These are phyloP conservation scores for Azolla pinnata DNA, from an alignment of 75 land plant genomes.

Conservation along the genomic window DNA sequence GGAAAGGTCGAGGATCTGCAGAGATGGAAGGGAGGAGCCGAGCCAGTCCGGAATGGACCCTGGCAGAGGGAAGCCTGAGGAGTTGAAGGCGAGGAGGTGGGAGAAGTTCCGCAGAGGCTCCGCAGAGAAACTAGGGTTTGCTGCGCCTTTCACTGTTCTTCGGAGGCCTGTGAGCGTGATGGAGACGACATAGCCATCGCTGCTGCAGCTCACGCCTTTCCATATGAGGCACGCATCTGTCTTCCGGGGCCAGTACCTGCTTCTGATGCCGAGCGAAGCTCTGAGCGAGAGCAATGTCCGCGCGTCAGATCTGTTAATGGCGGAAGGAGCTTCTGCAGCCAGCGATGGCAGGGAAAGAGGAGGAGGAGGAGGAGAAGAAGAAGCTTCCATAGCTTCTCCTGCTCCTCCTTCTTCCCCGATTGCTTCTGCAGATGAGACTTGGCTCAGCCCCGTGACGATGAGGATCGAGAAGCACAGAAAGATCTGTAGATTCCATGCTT, in stretches of 20 bases:
- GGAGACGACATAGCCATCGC: constrained; percentile 49
- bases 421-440: too few species aligned
- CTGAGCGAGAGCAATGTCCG: constrained; percentile 40
- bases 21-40: constrained; percentile 21
- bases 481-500: too few species aligned
- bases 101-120: constrained; percentile 51
- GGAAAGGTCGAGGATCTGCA: constrained; percentile 55
- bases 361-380: too few species aligned
- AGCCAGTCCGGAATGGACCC: constrained; percentile 79
- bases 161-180: constrained; percentile 54
- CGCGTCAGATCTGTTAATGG: constrained; percentile 16
- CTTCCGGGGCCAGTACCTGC: constrained; percentile 67
- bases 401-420: too few species aligned
- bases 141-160: constrained; percentile 48
- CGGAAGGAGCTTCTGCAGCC: too few species aligned
- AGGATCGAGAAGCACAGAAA: too few species aligned
- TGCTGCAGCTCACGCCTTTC: constrained; percentile 50
- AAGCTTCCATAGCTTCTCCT: too few species aligned
- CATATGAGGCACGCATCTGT: constrained; percentile 66
- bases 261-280: constrained; percentile 52
- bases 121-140: constrained; percentile 51
- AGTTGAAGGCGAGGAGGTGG: constrained; percentile 41
- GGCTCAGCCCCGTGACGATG: too few species aligned
- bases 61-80: constrained; percentile 54
- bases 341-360: too few species aligned